A percentile compares a stretch with the other conserved stretches of the same genome.
Evolutionary conservation across 108 stramenopile species (phyloP).

Genomic region (Fistulifera pelliculosa): DNA sequence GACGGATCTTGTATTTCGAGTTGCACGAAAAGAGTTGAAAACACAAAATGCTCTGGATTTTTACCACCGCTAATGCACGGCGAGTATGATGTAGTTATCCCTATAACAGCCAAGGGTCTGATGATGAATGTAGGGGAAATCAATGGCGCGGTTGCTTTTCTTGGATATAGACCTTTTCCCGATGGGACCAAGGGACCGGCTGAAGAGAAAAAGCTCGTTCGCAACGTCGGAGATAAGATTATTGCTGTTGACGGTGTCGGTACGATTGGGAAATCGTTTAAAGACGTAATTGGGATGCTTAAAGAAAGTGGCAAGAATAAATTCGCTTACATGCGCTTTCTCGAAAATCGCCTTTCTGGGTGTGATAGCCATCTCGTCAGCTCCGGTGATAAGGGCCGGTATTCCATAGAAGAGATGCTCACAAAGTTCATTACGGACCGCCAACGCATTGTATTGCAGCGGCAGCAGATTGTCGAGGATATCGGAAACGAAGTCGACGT

Average conservation of each 20-base stretch:
- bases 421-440: conserved; percentile 56
- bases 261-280: conserved; percentile 69
- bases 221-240: conserved; percentile 60
- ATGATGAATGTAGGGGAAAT: conserved; percentile 85
- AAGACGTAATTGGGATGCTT: conserved; percentile 64
- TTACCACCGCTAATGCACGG: conserved; percentile 60
- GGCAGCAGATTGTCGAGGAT: conserved; percentile 27
- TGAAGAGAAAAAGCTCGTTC: conserved; percentile 53
- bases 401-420: conserved; percentile 38
- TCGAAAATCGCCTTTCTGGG: conserved; percentile 26
- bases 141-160: conserved; percentile 66
- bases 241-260: conserved; percentile 76
- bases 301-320: conserved; percentile 50
- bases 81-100: conserved; percentile 78
- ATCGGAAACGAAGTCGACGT: conserved; percentile 28
- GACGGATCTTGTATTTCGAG: conserved; percentile 19
- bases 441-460: conserved; percentile 53
- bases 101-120: conserved; percentile 70
- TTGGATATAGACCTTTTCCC: conserved; percentile 52
- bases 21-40: conserved; percentile 12
- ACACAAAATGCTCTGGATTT: neutral
- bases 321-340: conserved; percentile 70
- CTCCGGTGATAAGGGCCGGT: conserved; percentile 55
- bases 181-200: conserved; percentile 66
- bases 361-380: conserved; percentile 55